Conservation (phyloP, 2,329 filamentous ascomycete genomes). For the Aschersonia sp. region DNA sequence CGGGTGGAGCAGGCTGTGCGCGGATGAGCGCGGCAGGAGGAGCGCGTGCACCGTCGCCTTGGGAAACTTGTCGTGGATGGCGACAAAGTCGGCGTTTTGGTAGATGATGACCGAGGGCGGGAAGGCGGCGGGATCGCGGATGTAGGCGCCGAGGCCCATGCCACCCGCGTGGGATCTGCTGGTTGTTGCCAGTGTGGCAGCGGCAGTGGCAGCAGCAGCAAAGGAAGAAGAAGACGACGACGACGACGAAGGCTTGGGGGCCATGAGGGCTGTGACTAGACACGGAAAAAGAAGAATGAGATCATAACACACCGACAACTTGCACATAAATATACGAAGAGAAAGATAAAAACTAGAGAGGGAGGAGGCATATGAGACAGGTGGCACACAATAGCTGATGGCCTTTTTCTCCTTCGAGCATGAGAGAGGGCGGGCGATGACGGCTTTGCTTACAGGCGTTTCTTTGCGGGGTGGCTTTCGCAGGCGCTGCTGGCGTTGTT, state of each 20-base stretch:
- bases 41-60: conserved; percentile 78
- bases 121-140: conserved; percentile 45
- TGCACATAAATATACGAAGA: no score
- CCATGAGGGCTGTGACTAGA: conserved; percentile 22
- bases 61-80: conserved; percentile 71
- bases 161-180: conserved; percentile 17
- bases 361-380: no score
- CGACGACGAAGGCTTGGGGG: conserved; percentile 10
- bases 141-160: conserved; percentile 53
- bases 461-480: conserved; percentile 5
- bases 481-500: neutral
- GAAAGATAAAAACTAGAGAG: no score
- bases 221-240: neutral
- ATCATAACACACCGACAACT: no score
- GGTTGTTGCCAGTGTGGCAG: neutral
- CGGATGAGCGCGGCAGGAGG: conserved; percentile 60
- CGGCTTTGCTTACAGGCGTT: conserved; percentile 26
- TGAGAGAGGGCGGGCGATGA: neutral
- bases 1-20: conserved; percentile 52
- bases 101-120: conserved; percentile 48
- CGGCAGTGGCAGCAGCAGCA: no score
- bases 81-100: conserved; percentile 53
- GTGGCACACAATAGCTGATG: no score
- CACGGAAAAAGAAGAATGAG: no score
- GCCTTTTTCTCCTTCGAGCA: no score